Evolutionary conservation across 345 rosid genomes (phyloP).

Genomic region (Rhodomyrtus tomentosa): DNA sequence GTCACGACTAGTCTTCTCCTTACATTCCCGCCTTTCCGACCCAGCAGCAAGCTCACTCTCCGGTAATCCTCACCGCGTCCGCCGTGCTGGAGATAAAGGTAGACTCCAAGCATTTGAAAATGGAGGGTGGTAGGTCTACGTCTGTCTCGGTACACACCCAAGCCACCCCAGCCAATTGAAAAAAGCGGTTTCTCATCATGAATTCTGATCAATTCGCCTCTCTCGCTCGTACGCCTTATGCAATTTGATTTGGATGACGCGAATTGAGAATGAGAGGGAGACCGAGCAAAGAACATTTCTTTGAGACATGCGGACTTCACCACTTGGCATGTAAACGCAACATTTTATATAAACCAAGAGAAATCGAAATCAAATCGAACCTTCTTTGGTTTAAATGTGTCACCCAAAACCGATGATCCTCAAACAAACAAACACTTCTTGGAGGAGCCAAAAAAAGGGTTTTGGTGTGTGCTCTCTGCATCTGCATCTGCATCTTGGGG

Average conservation of each 20-base stretch:
- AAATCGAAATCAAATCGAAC: background rate
- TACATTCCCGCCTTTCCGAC: slow-evolving; percentile 8
- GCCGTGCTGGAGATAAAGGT: no score
- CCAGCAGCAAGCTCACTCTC: slow-evolving; percentile 28
- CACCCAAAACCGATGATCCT: background rate
- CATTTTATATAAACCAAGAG: background rate
- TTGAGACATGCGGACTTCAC: background rate
- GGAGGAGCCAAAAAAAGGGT: background rate
- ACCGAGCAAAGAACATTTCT: background rate
- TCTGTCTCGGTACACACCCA: no score
- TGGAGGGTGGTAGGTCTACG: no score
- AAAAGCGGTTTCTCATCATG: no score
- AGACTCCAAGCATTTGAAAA: no score
- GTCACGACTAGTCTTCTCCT: slow-evolving; percentile 66
- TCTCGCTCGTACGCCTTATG: no score
- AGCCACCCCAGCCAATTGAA: no score
- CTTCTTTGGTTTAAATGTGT: background rate
- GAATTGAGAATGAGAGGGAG: background rate
- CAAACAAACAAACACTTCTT: slow-evolving; percentile 3
- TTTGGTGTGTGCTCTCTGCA: background rate
- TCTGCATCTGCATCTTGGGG: background rate
- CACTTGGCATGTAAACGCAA: background rate
- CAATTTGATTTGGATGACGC: no score
- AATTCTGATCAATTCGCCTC: no score
- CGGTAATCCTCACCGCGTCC: slow-evolving; percentile 4